Evolutionary conservation across 2,329 filamentous ascomycete genomes (phyloP).

Genomic region (Ceratocystis destructans): DNA sequence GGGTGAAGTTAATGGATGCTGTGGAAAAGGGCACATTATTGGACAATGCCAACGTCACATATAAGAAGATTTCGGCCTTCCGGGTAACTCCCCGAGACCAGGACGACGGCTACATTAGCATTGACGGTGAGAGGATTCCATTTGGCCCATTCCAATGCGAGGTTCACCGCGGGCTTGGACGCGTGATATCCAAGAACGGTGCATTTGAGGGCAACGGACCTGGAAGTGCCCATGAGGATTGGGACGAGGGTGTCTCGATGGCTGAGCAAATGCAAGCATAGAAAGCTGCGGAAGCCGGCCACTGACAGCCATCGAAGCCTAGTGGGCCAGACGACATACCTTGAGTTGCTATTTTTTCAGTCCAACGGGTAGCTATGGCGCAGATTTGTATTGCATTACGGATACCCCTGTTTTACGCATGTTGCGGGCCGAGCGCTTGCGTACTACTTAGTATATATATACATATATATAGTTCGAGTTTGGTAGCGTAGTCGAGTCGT

Average conservation of each 20-base stretch:
- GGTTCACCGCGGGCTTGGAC: slow-evolving; percentile 67
- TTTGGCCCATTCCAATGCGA: slow-evolving; percentile 89
- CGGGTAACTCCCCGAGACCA: slow-evolving; percentile 63
- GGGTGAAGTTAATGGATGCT: slow-evolving; percentile 55
- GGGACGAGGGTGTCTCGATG: slow-evolving; percentile 31
- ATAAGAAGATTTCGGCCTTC: slow-evolving; percentile 79
- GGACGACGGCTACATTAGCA: slow-evolving; percentile 71
- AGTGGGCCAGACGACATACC: background rate
- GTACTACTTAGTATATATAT: background rate
- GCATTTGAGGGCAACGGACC: slow-evolving; percentile 55
- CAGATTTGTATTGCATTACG: background rate
- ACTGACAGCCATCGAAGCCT: slow-evolving; percentile 3
- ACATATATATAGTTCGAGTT: background rate
- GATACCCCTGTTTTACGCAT: background rate
- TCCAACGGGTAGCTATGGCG: background rate
- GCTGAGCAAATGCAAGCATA: slow-evolving; percentile 23
- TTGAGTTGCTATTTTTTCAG: background rate
- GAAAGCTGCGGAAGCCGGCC: slow-evolving; percentile 16
- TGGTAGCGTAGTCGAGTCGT: background rate
- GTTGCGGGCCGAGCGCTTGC: background rate
- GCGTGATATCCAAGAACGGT: slow-evolving; percentile 65
- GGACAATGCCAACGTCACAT: slow-evolving; percentile 61
- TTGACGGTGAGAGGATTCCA: slow-evolving; percentile 78
- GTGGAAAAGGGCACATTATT: slow-evolving; percentile 66
- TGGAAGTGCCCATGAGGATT: slow-evolving; percentile 25